phyloP scores from a whole-genome alignment of 2,329 filamentous ascomycete genomes.

The Epichloe coenophiala region DNA sequence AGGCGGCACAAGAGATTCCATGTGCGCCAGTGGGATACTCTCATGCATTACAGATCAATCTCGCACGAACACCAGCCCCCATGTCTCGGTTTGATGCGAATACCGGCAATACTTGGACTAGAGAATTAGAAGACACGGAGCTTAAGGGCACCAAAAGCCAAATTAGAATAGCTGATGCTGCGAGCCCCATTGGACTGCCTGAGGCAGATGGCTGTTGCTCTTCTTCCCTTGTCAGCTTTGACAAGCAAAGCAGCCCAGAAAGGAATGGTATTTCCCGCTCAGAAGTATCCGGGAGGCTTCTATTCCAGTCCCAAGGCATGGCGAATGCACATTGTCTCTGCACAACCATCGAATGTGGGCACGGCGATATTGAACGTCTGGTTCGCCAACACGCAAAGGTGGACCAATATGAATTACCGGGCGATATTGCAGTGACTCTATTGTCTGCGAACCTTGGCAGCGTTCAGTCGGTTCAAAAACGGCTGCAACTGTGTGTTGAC shows the following conservation, averaged over 20 bases:
- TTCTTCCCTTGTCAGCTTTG: neutral
- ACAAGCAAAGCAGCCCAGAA: neutral
- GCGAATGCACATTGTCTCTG: neutral
- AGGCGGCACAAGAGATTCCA: neutral
- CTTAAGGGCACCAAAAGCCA: neutral
- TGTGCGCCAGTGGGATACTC: neutral
- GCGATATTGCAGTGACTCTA: neutral
- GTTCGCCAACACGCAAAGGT: neutral
- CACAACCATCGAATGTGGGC: neutral
- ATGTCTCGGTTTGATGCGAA: neutral
- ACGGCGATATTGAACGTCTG: neutral
- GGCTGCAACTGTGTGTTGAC: conserved; percentile 1
- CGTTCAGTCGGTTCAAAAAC: neutral
- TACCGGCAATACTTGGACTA: neutral
- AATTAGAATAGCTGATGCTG: neutral
- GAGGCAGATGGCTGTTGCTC: neutral
- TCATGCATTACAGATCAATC: conserved; percentile 1
- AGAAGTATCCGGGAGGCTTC: neutral
- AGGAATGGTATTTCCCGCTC: neutral
- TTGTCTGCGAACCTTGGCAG: neutral
- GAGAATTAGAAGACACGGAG: neutral
- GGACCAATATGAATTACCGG: neutral
- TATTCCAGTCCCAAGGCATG: neutral
- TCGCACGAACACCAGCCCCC: conserved; percentile 3
- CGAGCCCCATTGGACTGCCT: neutral